Percentiles rank a stretch among this genome's conserved stretches.
These are phyloP conservation scores for Zoysia matrella DNA, from an alignment of 202 grass and related monocot species.

Conservation along the genomic window DNA sequence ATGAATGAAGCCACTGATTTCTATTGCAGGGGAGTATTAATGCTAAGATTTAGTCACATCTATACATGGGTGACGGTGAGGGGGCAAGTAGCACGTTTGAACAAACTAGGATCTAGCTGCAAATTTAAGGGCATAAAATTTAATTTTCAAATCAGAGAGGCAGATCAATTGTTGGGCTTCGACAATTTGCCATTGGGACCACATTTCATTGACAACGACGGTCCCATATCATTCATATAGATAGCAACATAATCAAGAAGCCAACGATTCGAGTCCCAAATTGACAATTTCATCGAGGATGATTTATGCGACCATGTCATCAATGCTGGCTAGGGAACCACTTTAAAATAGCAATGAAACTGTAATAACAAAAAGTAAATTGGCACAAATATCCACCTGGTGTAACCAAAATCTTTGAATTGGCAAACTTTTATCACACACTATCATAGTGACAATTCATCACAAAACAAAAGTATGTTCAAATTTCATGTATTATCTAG, in stretches of 20 bases:
- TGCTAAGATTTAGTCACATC: not conserved
- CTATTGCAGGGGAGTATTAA: not conserved
- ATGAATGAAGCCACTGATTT: not conserved
- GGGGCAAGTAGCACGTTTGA: not conserved
- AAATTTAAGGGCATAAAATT: constrained; percentile 5
- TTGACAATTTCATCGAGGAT: not conserved
- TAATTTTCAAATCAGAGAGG: not conserved
- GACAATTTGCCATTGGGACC: too few relatives aligned
- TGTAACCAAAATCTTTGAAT: not conserved
- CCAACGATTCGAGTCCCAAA: too few relatives aligned
- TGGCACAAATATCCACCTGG: not conserved
- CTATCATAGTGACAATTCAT: too few relatives aligned
- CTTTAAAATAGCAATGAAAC: too few relatives aligned
- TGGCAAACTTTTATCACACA: not conserved
- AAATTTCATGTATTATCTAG: too few relatives aligned
- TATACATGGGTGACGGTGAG: not conserved
- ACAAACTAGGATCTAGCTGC: not conserved
- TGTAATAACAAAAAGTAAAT: not conserved
- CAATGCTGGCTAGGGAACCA: not conserved
- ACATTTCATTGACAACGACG: too few relatives aligned
- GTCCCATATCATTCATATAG: too few relatives aligned
- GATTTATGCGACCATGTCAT: constrained; percentile 4
- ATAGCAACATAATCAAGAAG: too few relatives aligned
- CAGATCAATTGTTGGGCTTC: too few relatives aligned
- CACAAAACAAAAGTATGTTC: too few relatives aligned